A percentile compares a stretch with the other conserved stretches of the same genome.
These are phyloP conservation scores for Nephelium lappaceum DNA, from an alignment of 345 rosid species.

Conservation along the genomic window DNA sequence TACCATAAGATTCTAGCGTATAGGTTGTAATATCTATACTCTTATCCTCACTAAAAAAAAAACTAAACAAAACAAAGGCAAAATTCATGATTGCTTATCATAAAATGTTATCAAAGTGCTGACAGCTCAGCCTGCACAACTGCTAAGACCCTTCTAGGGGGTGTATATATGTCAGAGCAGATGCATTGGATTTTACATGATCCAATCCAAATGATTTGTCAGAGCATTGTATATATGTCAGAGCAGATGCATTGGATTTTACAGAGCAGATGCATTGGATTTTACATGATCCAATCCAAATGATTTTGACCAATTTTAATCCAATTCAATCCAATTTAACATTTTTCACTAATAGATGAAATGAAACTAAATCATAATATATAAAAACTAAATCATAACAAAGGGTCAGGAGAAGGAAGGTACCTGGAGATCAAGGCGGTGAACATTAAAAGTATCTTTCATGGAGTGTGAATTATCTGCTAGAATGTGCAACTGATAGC, in stretches of 20 bases:
- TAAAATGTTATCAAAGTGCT: background rate
- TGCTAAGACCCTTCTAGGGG: background rate
- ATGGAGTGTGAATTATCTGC: slow-evolving; percentile 93
- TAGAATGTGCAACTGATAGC: slow-evolving; percentile 87
- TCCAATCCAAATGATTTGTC: too few species aligned
- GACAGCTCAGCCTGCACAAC: background rate
- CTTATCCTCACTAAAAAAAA: background rate
- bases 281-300: too few species aligned
- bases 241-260: too few species aligned
- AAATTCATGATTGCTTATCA: background rate
- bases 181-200: background rate
- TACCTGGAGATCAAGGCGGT: slow-evolving; percentile 93
- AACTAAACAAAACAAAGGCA: too few species aligned
- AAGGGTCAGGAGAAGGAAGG: background rate
- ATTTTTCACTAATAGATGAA: too few species aligned
- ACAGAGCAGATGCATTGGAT: too few species aligned
- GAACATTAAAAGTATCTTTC: slow-evolving; percentile 93
- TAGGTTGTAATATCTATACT: background rate
- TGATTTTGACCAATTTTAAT: too few species aligned
- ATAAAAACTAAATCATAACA: background rate
- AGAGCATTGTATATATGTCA: background rate
- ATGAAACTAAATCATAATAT: too few species aligned
- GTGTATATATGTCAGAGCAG: background rate
- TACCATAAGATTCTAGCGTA: background rate
- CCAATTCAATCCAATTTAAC: too few species aligned